Conservation (phyloP, 371 early-diverging fungal genomes). For the Fennellomyces sp. region DNA sequence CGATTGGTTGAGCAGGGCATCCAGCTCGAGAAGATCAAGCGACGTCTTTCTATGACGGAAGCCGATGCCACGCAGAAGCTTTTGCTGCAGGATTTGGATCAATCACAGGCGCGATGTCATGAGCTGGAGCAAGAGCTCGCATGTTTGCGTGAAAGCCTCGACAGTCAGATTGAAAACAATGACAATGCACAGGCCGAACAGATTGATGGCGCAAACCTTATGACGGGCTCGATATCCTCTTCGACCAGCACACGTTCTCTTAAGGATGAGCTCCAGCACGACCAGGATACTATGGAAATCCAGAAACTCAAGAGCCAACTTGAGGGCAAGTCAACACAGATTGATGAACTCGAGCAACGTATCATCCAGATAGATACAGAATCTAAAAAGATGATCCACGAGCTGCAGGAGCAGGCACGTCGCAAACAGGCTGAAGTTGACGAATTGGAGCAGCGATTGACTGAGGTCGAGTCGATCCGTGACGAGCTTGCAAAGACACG, state of each 20-base stretch:
- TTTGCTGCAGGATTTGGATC: conserved; percentile 15
- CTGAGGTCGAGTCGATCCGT: conserved; percentile 29
- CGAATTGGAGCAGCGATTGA: conserved; percentile 18
- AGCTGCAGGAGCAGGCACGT: conserved; percentile 11
- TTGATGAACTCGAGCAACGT: conserved; percentile 1
- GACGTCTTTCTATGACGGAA: conserved; percentile 4
- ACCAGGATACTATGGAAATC: neutral
- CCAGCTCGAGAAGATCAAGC: conserved; percentile 15
- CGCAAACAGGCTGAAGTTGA: conserved; percentile 21
- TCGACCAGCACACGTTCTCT: neutral
- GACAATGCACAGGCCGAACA: neutral
- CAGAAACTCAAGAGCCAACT: neutral
- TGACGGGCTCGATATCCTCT: neutral
- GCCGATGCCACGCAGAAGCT: conserved; percentile 9
- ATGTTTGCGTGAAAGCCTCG: conserved; percentile 5
- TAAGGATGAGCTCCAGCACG: conserved; percentile 4
- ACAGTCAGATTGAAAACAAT: no score
- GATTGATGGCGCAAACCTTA: no score
- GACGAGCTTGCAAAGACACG: conserved; percentile 20
- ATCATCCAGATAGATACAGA: neutral
- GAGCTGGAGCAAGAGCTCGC: conserved; percentile 13
- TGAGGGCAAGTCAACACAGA: neutral
- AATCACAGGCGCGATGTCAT: conserved; percentile 11
- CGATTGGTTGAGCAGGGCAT: conserved; percentile 12
- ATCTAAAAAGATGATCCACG: neutral